Percentiles rank a stretch among this genome's conserved stretches.
Evolutionary conservation across 75 land plant genomes (phyloP).

Genomic region (Picea sitchensis): DNA sequence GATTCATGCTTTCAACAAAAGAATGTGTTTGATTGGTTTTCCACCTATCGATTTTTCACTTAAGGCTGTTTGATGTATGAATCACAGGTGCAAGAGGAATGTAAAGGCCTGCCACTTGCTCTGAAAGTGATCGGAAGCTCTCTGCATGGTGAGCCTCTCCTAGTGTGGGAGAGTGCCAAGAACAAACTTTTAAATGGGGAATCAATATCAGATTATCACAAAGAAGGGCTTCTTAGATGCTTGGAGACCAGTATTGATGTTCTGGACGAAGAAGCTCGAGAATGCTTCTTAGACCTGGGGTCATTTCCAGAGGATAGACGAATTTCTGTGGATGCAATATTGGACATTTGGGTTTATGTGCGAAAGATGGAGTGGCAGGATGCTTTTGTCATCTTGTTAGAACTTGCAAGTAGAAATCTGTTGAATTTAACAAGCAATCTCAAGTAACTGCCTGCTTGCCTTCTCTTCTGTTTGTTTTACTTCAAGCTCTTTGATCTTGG

Average conservation of each 20-base stretch:
- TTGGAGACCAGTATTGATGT: slow-evolving; percentile 41
- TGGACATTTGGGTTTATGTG: slow-evolving; percentile 53
- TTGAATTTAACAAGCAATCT: slow-evolving; percentile 26
- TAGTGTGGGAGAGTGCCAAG: slow-evolving; percentile 40
- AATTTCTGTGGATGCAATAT: slow-evolving; percentile 47
- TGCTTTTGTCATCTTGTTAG: slow-evolving; percentile 49
- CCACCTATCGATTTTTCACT: neutral
- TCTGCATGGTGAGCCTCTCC: slow-evolving; percentile 25
- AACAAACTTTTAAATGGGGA: slow-evolving; percentile 35
- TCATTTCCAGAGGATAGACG: slow-evolving; percentile 57
- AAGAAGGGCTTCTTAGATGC: slow-evolving; percentile 35
- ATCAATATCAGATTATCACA: slow-evolving; percentile 41
- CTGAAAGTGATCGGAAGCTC: slow-evolving; percentile 64
- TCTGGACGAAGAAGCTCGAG: slow-evolving; percentile 25
- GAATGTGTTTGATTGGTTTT: neutral
- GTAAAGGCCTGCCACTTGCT: slow-evolving; percentile 59
- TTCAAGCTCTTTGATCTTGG: slow-evolving; percentile 2
- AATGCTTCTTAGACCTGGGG: slow-evolving; percentile 62
- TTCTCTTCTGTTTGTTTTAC: neutral
- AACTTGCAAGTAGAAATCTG: slow-evolving; percentile 52
- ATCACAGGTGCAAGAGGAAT: slow-evolving; percentile 41
- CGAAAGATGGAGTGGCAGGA: slow-evolving; percentile 48
- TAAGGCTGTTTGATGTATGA: neutral
- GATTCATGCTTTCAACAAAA: neutral
- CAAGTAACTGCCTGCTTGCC: neutral